A percentile compares a stretch with the other conserved stretches of the same genome.
phyloP scores from a whole-genome alignment of 257 asterid genomes.

The Fraxinus anomala region DNA sequence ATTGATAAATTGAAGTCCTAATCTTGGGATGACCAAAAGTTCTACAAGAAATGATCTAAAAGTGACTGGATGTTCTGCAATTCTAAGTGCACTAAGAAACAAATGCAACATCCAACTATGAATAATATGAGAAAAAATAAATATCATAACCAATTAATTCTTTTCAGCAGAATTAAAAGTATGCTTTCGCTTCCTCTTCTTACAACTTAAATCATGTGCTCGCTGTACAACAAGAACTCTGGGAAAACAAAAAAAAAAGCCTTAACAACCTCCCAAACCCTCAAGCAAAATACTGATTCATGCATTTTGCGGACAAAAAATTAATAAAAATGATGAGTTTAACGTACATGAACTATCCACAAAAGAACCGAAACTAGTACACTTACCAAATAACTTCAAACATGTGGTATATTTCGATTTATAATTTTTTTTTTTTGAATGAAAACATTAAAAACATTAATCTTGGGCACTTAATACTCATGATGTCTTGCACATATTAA shows the following conservation, averaged over 20 bases:
- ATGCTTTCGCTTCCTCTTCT: no score
- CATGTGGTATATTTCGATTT: neutral
- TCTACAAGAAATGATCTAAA: neutral
- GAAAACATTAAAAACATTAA: no score
- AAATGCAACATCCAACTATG: neutral
- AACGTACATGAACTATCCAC: neutral
- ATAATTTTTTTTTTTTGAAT: no score
- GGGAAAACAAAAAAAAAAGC: no score
- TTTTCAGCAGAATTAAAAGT: neutral
- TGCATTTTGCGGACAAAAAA: no score
- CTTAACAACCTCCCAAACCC: neutral
- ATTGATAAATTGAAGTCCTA: neutral
- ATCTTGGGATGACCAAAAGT: neutral
- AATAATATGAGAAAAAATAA: neutral
- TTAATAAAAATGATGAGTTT: no score
- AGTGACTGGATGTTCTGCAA: neutral
- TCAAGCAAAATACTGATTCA: neutral
- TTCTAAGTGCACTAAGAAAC: neutral
- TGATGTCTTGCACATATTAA: no score
- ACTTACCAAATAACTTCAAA: neutral
- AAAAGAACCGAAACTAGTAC: neutral
- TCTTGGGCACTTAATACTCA: no score
- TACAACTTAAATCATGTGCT: neutral
- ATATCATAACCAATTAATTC: neutral
- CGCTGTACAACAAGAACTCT: no score